Percentiles rank a stretch among this genome's conserved stretches.
Conservation (phyloP, 805 yeast genomes). For the Candida oleophila region DNA sequence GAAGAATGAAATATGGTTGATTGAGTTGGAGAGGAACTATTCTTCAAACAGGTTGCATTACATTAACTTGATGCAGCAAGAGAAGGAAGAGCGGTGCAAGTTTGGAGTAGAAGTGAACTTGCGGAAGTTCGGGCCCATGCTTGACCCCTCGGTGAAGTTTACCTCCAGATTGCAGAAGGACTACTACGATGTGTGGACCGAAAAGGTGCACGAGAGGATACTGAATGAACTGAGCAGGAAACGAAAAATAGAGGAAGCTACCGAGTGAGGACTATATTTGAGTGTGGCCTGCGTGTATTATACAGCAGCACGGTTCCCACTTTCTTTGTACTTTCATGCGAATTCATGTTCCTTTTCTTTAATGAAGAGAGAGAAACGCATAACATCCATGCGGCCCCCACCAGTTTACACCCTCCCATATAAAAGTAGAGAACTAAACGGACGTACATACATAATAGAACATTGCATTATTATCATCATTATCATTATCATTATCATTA, state of each 20-base stretch:
- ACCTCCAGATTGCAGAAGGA: constrained; percentile 25
- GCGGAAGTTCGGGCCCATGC: constrained; percentile 34
- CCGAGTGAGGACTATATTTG: background rate
- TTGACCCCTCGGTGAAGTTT: constrained; percentile 29
- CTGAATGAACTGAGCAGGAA: constrained; percentile 6
- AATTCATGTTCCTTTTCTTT: too few species aligned
- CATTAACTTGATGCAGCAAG: constrained; percentile 6
- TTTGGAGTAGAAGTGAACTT: constrained; percentile 33
- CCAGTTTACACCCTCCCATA: too few species aligned
- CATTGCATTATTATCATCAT: too few species aligned
- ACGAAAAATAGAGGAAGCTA: constrained; percentile 1
- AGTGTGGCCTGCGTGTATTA: too few species aligned
- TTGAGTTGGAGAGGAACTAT: constrained; percentile 49
- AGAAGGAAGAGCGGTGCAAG: constrained; percentile 27
- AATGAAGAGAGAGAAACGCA: too few species aligned
- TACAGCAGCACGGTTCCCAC: too few species aligned
- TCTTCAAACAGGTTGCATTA: constrained; percentile 17
- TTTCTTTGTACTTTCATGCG: too few species aligned
- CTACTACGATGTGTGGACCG: constrained; percentile 36
- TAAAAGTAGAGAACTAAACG: too few species aligned
- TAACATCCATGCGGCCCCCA: too few species aligned
- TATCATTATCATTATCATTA: too few species aligned
- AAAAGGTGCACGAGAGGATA: constrained; percentile 8
- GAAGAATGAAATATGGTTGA: constrained; percentile 61
- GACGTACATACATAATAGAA: too few species aligned